Evolutionary conservation across 139 green algal species (phyloP), one percentile per base, ranked within the genome.

Genomic region (Desmodesmus armatus): DNA sequence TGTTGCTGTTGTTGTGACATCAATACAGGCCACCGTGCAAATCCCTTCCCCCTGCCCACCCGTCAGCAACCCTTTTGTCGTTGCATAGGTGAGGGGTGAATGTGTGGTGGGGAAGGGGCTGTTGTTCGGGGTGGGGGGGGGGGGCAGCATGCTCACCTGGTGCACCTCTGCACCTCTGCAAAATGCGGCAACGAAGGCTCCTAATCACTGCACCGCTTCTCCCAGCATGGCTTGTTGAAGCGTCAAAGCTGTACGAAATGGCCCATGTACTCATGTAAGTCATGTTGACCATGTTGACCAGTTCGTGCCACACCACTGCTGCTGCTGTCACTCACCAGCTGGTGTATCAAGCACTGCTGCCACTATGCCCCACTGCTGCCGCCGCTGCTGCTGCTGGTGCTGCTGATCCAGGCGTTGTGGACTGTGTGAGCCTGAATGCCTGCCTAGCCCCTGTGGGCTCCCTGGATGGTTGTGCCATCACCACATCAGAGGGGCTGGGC

Each of bases 401-500:
- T 39, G 25, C 39, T 71, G 31, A n/a, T 25, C 6, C 86, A 90
- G 87, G 84, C 23, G 41, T 44, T 23, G 37, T 77, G 5, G 29
- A 29, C 0, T 71, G 47, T 25, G 29, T n/a, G 23, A 88, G 66
- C 55, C 77, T 95, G 47, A 96, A 96, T 58, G 87, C 93, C 3
- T 96, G 93, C 69, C 84, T 96, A 51, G 69, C 58, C 7, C 87
- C 89, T 23, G 80, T 96, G 5, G 82, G 65, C 43, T 87, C 85
- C 0, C 27, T 93, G n/a, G 73, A 92, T 47, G 87, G 88, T 35
- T 55, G 27, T 29, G 71, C 51, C n/a, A 58, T 96, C 43, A 90
- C 78, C 39, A 96, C 93, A 9, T 72, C 81, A 21, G 89, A 95
- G 65, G 92, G 92, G 9, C 53, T 95, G 7, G 89, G 89, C 74